Base-by-base conservation (phyloP, 768 basidiomycete genomes). In the Pisolithus tinctorius region DNA sequence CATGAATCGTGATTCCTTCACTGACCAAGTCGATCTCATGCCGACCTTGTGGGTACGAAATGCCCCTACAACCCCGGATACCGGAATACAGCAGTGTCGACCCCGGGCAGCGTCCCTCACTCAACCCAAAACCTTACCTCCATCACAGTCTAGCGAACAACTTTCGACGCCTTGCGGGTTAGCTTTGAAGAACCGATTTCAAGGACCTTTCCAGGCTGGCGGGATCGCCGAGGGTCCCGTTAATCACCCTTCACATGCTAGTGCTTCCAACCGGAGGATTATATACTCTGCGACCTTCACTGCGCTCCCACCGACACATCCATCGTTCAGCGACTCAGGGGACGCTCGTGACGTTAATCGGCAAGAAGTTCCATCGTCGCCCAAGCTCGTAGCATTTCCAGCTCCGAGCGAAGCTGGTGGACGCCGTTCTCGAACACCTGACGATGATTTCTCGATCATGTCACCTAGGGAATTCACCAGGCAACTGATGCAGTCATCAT, bases 351-450 rank as follows among this genome's bases (percentile, higher is more conserved):
- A 60, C 41, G 62, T 60, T 30, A 63, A 66, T 17, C 61, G 50
- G 39, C 72, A 74, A 47, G 77, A 74, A 47, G 62, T 76, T 47
- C 69, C 72, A 13, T 63, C 62, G 11, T 80, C 74, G 26, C 78
- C 76, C 6, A 72, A 70, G 29, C 67, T 78, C 29, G 78, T 68
- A 17, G 61, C 68, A 57, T 78, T 76, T 16, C 78, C 77, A 30
- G 66, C 76, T 45, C 82, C 76, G 2, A 78, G 78, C 8, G 75
- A 70, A 29, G 73, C 76, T 11, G 60, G 70, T 30, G 77, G 76
- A 60, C 78, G 77, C 49, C 63, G 67, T 42, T 80, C 82, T 25
- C 83, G 76, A 2, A 74, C 72, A 11, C 74, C 66, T 42, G 61
- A 60, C 44, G 70, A 63, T 38, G 70, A 69, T 53, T 58, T 69